Base-by-base conservation (phyloP, 192 early-diverging fungal genomes). In the Linnemannia zychae region DNA sequence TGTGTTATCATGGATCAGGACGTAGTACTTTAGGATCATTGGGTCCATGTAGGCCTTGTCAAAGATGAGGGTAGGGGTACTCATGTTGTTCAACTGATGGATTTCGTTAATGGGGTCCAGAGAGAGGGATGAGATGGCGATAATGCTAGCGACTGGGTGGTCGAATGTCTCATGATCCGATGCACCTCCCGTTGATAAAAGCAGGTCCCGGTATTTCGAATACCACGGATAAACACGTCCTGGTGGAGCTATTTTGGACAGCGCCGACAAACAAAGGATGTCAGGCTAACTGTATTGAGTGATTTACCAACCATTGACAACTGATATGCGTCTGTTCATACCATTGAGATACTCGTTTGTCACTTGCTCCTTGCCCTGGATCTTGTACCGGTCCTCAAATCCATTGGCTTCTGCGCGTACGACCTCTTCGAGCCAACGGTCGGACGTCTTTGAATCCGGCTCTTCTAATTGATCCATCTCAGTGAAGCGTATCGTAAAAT, bases 131-230 rank as follows among this genome's bases (percentile, higher is more conserved):
- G 90, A 90, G 47, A 91, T 85, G 40, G 88, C 91, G 68, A 91
- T 89, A 91, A 97, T 85, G 81, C 96, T 96, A 38, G 96, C 97
- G 7, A 98, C 94, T 2, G 98, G 98, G 87, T 99, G 97, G 60
- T 97, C 94, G 80, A 99, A 98, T 7, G 96, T 93, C 82, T 98
- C 97, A 76, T 99, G 97, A 77, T 99, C 97, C 0, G 95, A 93
- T 15, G 92, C 88, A 18, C 93, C 95, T 78, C 91, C 90, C 37
- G 90, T 88, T 74, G 87, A 88, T 24, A 94, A 91, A 37, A 95
- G 79, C 18, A 89, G 78, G 48, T 93, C 81, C 28, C 96, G 89
- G 86, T 97, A 98, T 76, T 90, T 77, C 17, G 91, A 78, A 88
- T 97, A 99, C 97, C 97, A 98, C 22, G 98, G 98, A 20, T 94